These are phyloP conservation scores for Fistulinella prunicolor DNA, from an alignment of 768 basidiomycete species.

Conservation along the genomic window DNA sequence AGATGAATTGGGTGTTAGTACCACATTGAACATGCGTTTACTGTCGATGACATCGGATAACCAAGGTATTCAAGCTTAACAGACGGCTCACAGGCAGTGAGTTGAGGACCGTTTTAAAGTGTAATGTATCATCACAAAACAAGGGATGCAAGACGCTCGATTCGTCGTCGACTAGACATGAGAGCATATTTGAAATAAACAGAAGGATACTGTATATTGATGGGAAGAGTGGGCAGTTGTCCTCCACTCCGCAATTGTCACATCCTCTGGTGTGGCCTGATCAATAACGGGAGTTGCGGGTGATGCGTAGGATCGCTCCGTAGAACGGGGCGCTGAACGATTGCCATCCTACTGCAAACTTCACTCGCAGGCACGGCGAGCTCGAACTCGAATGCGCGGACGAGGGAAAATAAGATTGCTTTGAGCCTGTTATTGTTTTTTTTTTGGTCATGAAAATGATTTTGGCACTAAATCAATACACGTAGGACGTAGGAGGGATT, in stretches of 20 bases:
- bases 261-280: not conserved
- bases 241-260: not conserved
- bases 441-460: not conserved
- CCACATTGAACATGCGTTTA: too few species aligned
- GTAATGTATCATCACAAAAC: too few species aligned
- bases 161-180: too few species aligned
- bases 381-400: conserved; percentile 51
- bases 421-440: conserved; percentile 38
- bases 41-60: too few species aligned
- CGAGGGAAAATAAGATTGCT: conserved; percentile 45
- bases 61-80: too few species aligned
- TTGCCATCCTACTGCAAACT: conserved; percentile 17
- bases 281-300: not conserved
- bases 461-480: not conserved
- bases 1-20: too few species aligned
- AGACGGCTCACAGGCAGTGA: too few species aligned
- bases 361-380: conserved; percentile 48
- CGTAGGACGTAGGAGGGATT: not conserved
- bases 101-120: too few species aligned
- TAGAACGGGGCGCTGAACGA: not conserved
- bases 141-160: too few species aligned
- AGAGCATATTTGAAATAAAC: too few species aligned
- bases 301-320: not conserved
- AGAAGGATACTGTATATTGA: too few species aligned
- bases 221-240: too few species aligned